Percentiles rank a stretch among this genome's conserved stretches.
Conservation (phyloP, 345 rosid species). For the Anacardium occidentale region DNA sequence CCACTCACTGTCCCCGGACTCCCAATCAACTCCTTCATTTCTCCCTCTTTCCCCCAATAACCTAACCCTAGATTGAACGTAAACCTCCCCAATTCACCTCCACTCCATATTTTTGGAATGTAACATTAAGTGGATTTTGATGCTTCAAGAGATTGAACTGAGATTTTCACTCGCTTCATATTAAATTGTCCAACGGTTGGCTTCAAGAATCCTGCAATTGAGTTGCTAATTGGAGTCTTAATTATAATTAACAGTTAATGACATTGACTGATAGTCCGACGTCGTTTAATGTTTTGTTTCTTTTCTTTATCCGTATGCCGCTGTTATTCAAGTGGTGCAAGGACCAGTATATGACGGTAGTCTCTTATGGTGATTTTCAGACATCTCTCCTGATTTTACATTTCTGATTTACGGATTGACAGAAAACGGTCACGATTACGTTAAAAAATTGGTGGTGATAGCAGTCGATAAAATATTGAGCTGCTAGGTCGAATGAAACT, state of each 20-base stretch:
- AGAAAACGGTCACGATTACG: too few species aligned
- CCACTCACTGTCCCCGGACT: constrained; percentile 86
- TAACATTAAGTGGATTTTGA: neutral
- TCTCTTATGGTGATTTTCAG: neutral
- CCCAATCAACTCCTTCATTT: constrained; percentile 76
- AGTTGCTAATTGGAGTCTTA: neutral
- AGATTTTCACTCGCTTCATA: neutral
- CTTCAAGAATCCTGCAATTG: constrained; percentile 6
- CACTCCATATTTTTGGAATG: constrained; percentile 3
- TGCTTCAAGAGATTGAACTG: neutral
- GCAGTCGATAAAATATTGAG: too few species aligned
- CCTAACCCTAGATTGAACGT: constrained; percentile 26
- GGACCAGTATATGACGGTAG: neutral
- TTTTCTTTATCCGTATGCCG: neutral
- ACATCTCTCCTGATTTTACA: neutral
- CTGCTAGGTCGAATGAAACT: too few species aligned
- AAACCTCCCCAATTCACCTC: constrained; percentile 14
- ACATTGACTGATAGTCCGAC: neutral
- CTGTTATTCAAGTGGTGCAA: neutral
- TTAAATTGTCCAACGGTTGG: neutral
- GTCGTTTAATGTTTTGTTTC: neutral
- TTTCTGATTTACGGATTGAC: too few species aligned
- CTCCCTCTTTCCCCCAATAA: neutral
- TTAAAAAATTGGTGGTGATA: too few species aligned
- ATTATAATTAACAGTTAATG: neutral